phyloP scores from a whole-genome alignment of 805 yeast genomes.

The Cyberlindnera japonica region DNA sequence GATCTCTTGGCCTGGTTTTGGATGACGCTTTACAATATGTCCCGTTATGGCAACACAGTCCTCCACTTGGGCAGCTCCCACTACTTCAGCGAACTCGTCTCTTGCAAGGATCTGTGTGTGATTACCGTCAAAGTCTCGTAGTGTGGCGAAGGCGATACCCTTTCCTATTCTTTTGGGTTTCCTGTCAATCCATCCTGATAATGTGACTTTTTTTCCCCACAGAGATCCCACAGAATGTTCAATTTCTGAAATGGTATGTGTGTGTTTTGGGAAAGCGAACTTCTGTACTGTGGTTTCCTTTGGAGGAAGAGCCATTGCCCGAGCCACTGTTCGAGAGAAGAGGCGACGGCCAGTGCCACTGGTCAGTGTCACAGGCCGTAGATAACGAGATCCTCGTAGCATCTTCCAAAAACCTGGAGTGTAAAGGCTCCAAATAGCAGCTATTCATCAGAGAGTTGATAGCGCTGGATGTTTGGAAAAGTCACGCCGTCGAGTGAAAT shows the following conservation, averaged over 20 bases:
- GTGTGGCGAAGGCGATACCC: conserved; percentile 60
- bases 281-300: conserved; percentile 10
- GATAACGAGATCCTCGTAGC: no score
- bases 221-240: background rate
- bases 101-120: conserved; percentile 50
- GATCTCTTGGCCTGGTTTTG: conserved; percentile 17
- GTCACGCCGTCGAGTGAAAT: background rate
- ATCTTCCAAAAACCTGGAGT: no score
- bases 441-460: no score
- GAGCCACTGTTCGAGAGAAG: no score
- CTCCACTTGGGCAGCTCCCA: conserved; percentile 58
- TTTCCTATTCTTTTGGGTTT: conserved; percentile 71
- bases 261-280: conserved; percentile 24
- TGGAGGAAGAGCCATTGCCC: conserved; percentile 5
- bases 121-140: conserved; percentile 74
- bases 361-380: no score
- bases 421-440: no score
- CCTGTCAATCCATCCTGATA: conserved; percentile 83
- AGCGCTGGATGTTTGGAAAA: background rate
- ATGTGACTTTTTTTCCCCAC: conserved; percentile 34
- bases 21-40: conserved; percentile 33
- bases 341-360: no score
- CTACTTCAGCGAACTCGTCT: conserved; percentile 34
- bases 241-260: conserved; percentile 20
- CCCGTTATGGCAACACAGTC: conserved; percentile 74